phyloP scores from a whole-genome alignment of 2,329 filamentous ascomycete species.

The Aphanoascus verrucosus region DNA sequence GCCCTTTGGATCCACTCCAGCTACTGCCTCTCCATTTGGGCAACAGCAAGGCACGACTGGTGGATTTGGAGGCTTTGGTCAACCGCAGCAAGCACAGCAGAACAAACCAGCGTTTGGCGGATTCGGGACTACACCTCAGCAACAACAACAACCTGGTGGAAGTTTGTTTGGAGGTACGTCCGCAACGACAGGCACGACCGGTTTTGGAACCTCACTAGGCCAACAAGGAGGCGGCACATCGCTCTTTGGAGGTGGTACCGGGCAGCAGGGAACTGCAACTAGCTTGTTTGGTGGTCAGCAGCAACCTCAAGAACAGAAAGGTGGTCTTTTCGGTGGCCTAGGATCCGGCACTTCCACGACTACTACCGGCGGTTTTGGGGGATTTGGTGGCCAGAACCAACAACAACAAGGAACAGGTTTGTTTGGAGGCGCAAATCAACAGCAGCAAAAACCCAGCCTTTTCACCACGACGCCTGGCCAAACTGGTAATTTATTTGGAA shows the following conservation, averaged over 20 bases:
- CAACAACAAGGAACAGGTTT: constrained; percentile 27
- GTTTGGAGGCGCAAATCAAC: constrained; percentile 25
- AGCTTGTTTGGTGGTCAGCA: constrained; percentile 37
- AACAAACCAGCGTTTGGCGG: constrained; percentile 28
- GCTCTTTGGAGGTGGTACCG: constrained; percentile 11
- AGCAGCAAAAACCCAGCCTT: constrained; percentile 39
- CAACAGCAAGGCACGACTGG: constrained; percentile 26
- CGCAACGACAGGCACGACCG: constrained; percentile 21
- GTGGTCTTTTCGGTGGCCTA: constrained; percentile 11
- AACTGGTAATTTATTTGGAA: constrained; percentile 19
- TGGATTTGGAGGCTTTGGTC: constrained; percentile 37
- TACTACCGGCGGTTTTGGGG: constrained; percentile 11
- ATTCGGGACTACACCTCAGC: constrained; percentile 30
- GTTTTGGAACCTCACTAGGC: constrained; percentile 35
- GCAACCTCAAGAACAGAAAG: constrained; percentile 26
- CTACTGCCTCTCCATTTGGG: constrained; percentile 38
- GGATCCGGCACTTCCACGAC: constrained; percentile 13
- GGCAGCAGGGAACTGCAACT: constrained; percentile 30
- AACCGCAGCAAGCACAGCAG: constrained; percentile 33
- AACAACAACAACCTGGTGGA: constrained; percentile 30
- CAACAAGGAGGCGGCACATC: constrained; percentile 24
- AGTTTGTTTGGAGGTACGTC: constrained; percentile 37
- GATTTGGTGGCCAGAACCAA: constrained; percentile 22
- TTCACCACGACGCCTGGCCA: constrained; percentile 38
- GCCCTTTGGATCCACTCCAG: constrained; percentile 32